Evolutionary conservation across 2,329 filamentous ascomycete genomes (phyloP).

Genomic region (Hymenoscyphus fraxineus): DNA sequence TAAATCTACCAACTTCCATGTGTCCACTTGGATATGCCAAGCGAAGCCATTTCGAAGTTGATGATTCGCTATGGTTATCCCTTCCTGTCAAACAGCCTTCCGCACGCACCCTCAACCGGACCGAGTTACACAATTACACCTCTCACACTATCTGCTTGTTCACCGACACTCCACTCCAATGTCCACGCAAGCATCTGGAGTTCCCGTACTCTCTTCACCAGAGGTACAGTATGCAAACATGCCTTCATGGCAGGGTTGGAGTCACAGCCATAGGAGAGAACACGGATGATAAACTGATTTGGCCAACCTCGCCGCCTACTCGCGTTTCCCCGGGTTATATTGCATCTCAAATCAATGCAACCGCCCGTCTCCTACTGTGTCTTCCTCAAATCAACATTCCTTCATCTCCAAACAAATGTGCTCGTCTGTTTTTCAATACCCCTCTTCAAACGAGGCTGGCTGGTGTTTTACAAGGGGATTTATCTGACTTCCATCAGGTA

Average conservation of each 20-base stretch:
- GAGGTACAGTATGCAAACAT: conserved; percentile 11
- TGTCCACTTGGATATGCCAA: not conserved
- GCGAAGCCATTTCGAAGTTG: not conserved
- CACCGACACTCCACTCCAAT: conserved; percentile 17
- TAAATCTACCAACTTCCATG: not conserved
- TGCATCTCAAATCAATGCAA: conserved; percentile 11
- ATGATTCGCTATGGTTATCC: conserved; percentile 13
- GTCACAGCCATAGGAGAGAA: not conserved
- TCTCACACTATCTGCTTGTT: conserved; percentile 19
- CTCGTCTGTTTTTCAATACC: not conserved
- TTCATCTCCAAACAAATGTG: not conserved
- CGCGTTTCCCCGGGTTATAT: conserved; percentile 7
- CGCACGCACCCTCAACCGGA: conserved; percentile 7
- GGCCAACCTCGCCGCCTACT: conserved; percentile 1
- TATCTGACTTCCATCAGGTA: conserved; percentile 10
- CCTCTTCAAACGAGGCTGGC: conserved; percentile 6
- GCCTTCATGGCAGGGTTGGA: not conserved
- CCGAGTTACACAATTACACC: conserved; percentile 16
- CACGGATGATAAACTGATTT: not conserved
- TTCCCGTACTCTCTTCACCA: not conserved
- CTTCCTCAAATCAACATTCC: conserved; percentile 15
- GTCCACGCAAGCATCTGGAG: not conserved
- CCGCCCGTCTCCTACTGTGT: conserved; percentile 6
- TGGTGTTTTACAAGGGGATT: conserved; percentile 1
- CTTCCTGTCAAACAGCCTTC: conserved; percentile 11